Evolutionary conservation across 371 early-diverging fungal genomes (phyloP).

Genomic region (Mortierella sp.): DNA sequence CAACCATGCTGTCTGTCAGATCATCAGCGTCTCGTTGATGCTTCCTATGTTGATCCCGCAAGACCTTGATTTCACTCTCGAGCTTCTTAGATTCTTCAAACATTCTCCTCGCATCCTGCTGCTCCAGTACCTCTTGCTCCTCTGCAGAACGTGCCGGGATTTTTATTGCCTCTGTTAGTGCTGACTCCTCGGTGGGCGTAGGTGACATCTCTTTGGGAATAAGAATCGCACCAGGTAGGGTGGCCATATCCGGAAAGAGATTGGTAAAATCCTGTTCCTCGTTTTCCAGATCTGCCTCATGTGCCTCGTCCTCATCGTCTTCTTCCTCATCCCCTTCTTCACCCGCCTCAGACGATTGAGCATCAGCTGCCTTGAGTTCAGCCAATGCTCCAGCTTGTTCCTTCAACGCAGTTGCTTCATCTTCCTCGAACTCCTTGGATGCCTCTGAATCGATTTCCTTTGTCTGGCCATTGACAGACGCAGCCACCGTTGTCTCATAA

Average conservation of each 20-base stretch:
- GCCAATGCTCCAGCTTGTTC: slow-evolving; percentile 2
- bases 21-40: slow-evolving; percentile 76
- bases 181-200: slow-evolving; percentile 1
- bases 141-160: slow-evolving; percentile 52
- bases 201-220: slow-evolving; percentile 17
- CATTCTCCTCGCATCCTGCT: slow-evolving; percentile 59
- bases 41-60: slow-evolving; percentile 66
- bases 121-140: slow-evolving; percentile 65
- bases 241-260: slow-evolving; percentile 49
- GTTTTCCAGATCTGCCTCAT: slow-evolving; percentile 45
- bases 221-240: slow-evolving; percentile 41
- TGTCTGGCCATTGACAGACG: neutral
- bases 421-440: too few relatives aligned
- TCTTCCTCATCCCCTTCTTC: slow-evolving; percentile 35
- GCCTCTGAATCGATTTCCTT: neutral
- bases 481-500: too few relatives aligned
- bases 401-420: neutral
- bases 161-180: slow-evolving; percentile 1
- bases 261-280: slow-evolving; percentile 55
- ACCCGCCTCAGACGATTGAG: neutral
- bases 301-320: slow-evolving; percentile 52
- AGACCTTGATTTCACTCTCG: slow-evolving; percentile 66
- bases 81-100: slow-evolving; percentile 61
- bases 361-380: neutral
- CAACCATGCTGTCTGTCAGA: slow-evolving; percentile 77